These are phyloP conservation scores for Zymoseptoria pseudotritici DNA, from an alignment of 2,329 filamentous ascomycete genomes.

Conservation along the genomic window DNA sequence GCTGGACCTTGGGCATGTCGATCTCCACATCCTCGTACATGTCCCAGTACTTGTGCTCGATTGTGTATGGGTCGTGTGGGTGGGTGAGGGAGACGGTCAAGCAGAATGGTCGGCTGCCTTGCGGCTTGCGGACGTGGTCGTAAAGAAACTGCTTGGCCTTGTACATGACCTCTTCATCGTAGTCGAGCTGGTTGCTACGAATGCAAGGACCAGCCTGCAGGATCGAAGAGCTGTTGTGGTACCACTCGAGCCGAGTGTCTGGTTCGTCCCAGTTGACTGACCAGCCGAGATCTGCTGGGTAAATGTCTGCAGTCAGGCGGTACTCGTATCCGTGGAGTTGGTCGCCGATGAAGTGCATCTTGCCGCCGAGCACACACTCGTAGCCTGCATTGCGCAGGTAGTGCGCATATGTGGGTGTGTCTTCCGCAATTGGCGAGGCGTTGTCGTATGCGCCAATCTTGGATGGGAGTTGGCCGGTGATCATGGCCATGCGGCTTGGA, in stretches of 20 bases:
- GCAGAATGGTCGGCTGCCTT: slow-evolving; percentile 68
- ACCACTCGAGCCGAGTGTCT: slow-evolving; percentile 79
- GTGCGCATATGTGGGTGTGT: slow-evolving; percentile 86
- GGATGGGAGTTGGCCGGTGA: slow-evolving; percentile 82
- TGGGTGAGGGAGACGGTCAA: slow-evolving; percentile 90
- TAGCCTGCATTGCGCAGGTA: slow-evolving; percentile 80
- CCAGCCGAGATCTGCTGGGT: slow-evolving; percentile 91
- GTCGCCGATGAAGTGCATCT: slow-evolving; percentile 97
- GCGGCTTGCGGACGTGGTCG: slow-evolving; percentile 77
- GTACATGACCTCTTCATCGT: slow-evolving; percentile 94
- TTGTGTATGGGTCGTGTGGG: slow-evolving; percentile 91
- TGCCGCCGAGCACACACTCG: slow-evolving; percentile 82
- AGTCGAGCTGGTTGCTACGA: slow-evolving; percentile 89
- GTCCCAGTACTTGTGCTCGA: slow-evolving; percentile 90
- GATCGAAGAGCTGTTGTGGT: slow-evolving; percentile 92
- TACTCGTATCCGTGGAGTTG: slow-evolving; percentile 92
- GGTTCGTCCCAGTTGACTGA: slow-evolving; percentile 93
- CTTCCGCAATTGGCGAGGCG: slow-evolving; percentile 72
- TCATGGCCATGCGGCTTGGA: slow-evolving; percentile 89
- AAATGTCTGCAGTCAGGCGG: slow-evolving; percentile 88
- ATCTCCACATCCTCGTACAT: slow-evolving; percentile 85
- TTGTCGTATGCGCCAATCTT: slow-evolving; percentile 92
- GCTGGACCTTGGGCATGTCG: slow-evolving; percentile 67
- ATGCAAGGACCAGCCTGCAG: slow-evolving; percentile 82
- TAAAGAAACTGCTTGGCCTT: slow-evolving; percentile 83